Percentiles rank a stretch among this genome's conserved stretches.
Evolutionary conservation across 2,329 filamentous ascomycete genomes (phyloP).

Genomic region (Dothistroma septosporum): DNA sequence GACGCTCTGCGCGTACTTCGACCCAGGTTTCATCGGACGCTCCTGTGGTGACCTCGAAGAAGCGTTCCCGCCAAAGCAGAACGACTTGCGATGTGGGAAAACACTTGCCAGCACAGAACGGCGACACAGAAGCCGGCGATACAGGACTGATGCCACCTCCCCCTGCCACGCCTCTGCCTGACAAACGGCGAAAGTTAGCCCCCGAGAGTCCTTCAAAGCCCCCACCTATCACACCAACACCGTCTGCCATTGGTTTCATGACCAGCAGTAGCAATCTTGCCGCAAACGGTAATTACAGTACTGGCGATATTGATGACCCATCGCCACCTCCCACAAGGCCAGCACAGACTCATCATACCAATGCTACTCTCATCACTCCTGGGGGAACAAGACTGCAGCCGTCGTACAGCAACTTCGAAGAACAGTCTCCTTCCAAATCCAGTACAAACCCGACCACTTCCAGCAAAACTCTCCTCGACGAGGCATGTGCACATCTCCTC

Average conservation of each 20-base stretch:
- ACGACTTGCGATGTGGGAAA: not conserved
- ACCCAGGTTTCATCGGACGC: slow-evolving; percentile 7
- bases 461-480: slow-evolving; percentile 62
- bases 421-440: slow-evolving; percentile 34
- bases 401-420: slow-evolving; percentile 39
- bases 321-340: slow-evolving; percentile 45
- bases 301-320: slow-evolving; percentile 39
- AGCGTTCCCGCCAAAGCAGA: slow-evolving; percentile 12
- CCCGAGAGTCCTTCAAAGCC: slow-evolving; percentile 21
- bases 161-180: slow-evolving; percentile 28
- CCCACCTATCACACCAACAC: slow-evolving; percentile 47
- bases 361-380: slow-evolving; percentile 68
- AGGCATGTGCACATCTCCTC: slow-evolving; percentile 72
- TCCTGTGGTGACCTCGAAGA: slow-evolving; percentile 8
- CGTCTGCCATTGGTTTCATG: slow-evolving; percentile 47
- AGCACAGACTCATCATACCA: slow-evolving; percentile 61
- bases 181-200: slow-evolving; percentile 30
- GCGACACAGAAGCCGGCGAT: slow-evolving; percentile 8
- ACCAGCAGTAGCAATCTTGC: slow-evolving; percentile 32
- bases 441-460: slow-evolving; percentile 37
- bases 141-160: slow-evolving; percentile 28
- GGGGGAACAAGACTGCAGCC: slow-evolving; percentile 61
- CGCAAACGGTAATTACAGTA: slow-evolving; percentile 35
- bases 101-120: slow-evolving; percentile 2
- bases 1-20: slow-evolving; percentile 49